Evolutionary conservation across 108 stramenopile genomes (phyloP).

Genomic region (Cyclotella choctawhatcheeana): DNA sequence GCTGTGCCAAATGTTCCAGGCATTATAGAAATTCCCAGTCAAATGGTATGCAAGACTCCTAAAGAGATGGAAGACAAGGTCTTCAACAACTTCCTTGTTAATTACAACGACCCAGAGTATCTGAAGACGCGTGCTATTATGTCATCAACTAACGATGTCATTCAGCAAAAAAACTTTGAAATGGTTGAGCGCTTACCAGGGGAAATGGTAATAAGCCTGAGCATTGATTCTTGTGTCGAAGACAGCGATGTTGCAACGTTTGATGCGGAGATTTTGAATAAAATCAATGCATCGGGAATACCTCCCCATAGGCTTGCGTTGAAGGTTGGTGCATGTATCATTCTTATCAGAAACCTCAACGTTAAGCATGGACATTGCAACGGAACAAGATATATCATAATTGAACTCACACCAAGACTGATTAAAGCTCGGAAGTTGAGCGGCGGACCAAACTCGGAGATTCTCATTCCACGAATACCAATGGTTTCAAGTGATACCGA

Average conservation of each 20-base stretch:
- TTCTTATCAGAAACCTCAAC: slow-evolving; percentile 7
- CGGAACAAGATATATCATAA: slow-evolving; percentile 13
- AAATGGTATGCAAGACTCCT: slow-evolving; percentile 15
- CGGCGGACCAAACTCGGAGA: not conserved
- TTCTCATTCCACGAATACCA: slow-evolving; percentile 9
- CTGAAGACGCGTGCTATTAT: slow-evolving; percentile 9
- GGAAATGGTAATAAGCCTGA: not conserved
- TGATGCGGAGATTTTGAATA: slow-evolving; percentile 12
- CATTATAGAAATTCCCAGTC: slow-evolving; percentile 22
- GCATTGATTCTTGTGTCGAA: slow-evolving; percentile 6
- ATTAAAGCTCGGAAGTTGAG: not conserved
- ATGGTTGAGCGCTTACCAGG: slow-evolving; percentile 16
- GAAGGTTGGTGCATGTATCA: slow-evolving; percentile 13
- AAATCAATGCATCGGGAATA: slow-evolving; percentile 5
- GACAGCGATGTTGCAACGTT: not conserved
- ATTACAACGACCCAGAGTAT: slow-evolving; percentile 11
- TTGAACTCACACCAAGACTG: slow-evolving; percentile 1
- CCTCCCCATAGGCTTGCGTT: not conserved
- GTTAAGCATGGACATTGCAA: slow-evolving; percentile 8
- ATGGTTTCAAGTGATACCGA: slow-evolving; percentile 2
- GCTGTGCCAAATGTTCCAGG: not conserved
- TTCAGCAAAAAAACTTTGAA: slow-evolving; percentile 24
- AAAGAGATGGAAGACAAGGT: slow-evolving; percentile 15
- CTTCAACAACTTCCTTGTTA: slow-evolving; percentile 5
- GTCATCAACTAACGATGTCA: slow-evolving; percentile 27